Percentiles rank a stretch among this genome's conserved stretches.
Evolutionary conservation across 2,329 filamentous ascomycete species (phyloP).

Genomic region (Sporothrix euskadiensis): DNA sequence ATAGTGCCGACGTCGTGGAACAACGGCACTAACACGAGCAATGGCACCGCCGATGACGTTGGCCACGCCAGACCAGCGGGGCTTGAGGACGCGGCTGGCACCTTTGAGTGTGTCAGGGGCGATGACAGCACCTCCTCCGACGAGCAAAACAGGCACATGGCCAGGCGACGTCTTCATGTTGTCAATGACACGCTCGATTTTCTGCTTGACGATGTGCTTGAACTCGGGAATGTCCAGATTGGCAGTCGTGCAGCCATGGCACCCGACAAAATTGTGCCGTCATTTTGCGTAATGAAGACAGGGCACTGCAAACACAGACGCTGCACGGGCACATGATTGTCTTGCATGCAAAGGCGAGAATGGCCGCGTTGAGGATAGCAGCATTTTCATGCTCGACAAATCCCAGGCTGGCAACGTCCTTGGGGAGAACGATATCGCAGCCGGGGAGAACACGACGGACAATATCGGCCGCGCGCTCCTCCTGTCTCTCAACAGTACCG

Average conservation of each 20-base stretch:
- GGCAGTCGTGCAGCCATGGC: conserved; percentile 56
- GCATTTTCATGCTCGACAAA: conserved; percentile 66
- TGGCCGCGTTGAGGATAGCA: conserved; percentile 63
- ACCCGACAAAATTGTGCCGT: conserved; percentile 60
- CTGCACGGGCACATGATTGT: conserved; percentile 57
- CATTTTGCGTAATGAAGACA: conserved; percentile 64
- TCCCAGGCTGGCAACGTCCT: conserved; percentile 54
- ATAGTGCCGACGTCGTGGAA: conserved; percentile 43
- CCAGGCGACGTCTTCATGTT: conserved; percentile 64
- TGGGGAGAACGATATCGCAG: conserved; percentile 52
- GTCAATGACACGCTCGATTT: conserved; percentile 59
- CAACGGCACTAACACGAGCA: conserved; percentile 57
- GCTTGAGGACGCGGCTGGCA: conserved; percentile 58
- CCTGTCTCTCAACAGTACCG: conserved; percentile 50
- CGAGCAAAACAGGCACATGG: conserved; percentile 61
- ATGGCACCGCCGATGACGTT: conserved; percentile 67
- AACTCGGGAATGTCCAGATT: conserved; percentile 57
- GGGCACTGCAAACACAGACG: conserved; percentile 54
- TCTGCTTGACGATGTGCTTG: conserved; percentile 47
- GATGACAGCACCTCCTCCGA: conserved; percentile 63
- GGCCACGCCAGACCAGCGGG: conserved; percentile 59
- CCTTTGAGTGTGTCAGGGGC: conserved; percentile 57
- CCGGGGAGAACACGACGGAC: conserved; percentile 44
- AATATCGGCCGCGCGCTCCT: conserved; percentile 50
- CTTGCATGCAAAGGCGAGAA: conserved; percentile 57